Conservation (phyloP, 495 filamentous ascomycete genomes). For the Aspergillus cristatus region DNA sequence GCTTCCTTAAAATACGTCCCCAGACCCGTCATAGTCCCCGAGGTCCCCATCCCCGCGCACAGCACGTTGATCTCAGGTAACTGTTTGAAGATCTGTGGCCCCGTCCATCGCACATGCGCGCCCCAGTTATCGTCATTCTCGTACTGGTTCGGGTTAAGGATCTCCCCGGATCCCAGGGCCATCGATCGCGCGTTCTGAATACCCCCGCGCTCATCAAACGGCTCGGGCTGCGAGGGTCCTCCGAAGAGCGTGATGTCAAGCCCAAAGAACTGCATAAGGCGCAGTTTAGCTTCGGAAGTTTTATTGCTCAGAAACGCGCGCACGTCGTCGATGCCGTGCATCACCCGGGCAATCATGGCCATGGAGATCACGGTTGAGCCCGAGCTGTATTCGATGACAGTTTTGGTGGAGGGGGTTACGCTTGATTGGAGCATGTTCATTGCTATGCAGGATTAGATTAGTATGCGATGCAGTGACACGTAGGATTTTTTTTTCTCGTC, state of each 20-base stretch:
- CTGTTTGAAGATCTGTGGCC: conserved; percentile 48
- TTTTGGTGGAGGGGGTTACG: conserved; percentile 34
- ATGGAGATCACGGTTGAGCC: conserved; percentile 55
- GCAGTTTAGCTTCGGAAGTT: conserved; percentile 43
- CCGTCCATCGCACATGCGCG: conserved; percentile 52
- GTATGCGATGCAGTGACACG: neutral
- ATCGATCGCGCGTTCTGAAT: conserved; percentile 37
- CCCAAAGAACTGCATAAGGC: conserved; percentile 50
- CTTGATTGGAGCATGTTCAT: conserved; percentile 45
- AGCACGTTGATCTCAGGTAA: conserved; percentile 50
- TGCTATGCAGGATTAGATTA: conserved; percentile 26
- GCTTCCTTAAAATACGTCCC: conserved; percentile 43
- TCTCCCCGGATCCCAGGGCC: conserved; percentile 28
- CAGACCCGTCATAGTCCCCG: conserved; percentile 45
- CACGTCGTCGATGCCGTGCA: conserved; percentile 43
- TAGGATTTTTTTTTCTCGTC: no score
- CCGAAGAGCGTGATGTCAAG: conserved; percentile 48
- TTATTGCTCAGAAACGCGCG: conserved; percentile 54
- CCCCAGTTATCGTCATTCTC: conserved; percentile 52
- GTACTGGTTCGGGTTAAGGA: conserved; percentile 50
- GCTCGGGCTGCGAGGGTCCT: conserved; percentile 50
- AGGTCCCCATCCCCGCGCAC: conserved; percentile 49
- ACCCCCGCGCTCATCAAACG: conserved; percentile 41
- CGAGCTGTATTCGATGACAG: conserved; percentile 52
- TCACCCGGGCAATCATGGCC: conserved; percentile 44